These are phyloP conservation scores for Echeveria elegans DNA, from an alignment of 164 flowering plant species.

Conservation along the genomic window DNA sequence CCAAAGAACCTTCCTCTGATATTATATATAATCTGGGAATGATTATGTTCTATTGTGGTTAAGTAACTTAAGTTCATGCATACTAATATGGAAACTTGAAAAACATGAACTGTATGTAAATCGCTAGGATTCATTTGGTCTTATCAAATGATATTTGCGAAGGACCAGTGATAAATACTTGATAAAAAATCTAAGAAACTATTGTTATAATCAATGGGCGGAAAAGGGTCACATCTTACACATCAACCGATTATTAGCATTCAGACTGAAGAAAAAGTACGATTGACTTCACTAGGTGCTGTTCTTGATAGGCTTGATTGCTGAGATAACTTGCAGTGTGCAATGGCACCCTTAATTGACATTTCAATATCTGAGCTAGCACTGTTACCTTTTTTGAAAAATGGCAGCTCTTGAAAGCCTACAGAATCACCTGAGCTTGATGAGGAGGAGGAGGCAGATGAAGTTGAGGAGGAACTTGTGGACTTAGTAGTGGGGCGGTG, in stretches of 20 bases:
- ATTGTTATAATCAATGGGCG: not conserved
- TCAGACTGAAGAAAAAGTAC: constrained; percentile 19
- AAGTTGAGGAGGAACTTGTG: constrained; percentile 35
- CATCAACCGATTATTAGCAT: not conserved
- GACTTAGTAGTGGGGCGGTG: constrained; percentile 32
- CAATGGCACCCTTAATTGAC: constrained; percentile 57
- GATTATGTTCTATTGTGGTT: not conserved
- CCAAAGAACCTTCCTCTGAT: too few relatives aligned
- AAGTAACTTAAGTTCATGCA: not conserved
- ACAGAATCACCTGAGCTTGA: constrained; percentile 28
- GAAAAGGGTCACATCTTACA: not conserved
- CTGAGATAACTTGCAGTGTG: constrained; percentile 67
- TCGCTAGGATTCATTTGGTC: not conserved
- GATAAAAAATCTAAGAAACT: not conserved
- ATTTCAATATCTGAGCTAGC: constrained; percentile 34
- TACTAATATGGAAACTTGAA: not conserved
- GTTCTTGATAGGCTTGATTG: constrained; percentile 34
- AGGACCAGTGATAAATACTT: not conserved
- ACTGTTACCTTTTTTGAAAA: constrained; percentile 55
- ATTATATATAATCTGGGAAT: not conserved
- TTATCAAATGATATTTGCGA: not conserved
- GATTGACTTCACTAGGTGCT: not conserved
- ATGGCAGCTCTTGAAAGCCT: constrained; percentile 26
- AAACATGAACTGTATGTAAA: not conserved
- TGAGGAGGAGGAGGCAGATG: constrained; percentile 33